A percentile compares a stretch with the other conserved stretches of the same genome.
These are phyloP conservation scores for Cryphonectria naterciae DNA, from an alignment of 2,329 filamentous ascomycete genomes.

Conservation along the genomic window DNA sequence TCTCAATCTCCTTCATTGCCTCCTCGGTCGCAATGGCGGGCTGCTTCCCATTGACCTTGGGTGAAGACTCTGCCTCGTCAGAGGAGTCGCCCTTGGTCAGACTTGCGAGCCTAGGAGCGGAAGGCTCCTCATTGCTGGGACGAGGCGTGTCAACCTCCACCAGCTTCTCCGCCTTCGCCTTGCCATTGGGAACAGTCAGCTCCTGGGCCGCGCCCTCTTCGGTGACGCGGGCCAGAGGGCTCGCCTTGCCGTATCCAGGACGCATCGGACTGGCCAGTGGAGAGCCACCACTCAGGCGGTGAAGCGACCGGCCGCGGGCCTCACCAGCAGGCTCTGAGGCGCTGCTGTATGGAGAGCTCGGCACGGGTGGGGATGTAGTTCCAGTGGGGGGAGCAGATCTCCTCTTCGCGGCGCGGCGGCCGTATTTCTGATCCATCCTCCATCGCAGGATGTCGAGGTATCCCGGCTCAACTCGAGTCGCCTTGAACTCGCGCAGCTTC, in stretches of 20 bases:
- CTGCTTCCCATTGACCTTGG: slow-evolving; percentile 50
- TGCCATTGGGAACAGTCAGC: slow-evolving; percentile 38
- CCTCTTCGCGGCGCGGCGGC: slow-evolving; percentile 63
- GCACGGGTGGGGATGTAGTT: slow-evolving; percentile 50
- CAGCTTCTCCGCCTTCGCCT: slow-evolving; percentile 52
- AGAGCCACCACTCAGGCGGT: slow-evolving; percentile 68
- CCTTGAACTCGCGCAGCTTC: slow-evolving; percentile 90
- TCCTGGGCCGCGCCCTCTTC: slow-evolving; percentile 63
- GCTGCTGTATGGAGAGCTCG: slow-evolving; percentile 66
- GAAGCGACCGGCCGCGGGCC: slow-evolving; percentile 71
- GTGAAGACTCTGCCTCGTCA: slow-evolving; percentile 42
- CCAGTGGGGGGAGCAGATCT: slow-evolving; percentile 52
- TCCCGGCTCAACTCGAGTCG: slow-evolving; percentile 82
- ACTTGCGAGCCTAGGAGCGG: slow-evolving; percentile 38
- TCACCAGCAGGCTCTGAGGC: slow-evolving; percentile 64
- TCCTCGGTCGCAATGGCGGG: slow-evolving; percentile 49
- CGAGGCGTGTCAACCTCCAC: slow-evolving; percentile 61
- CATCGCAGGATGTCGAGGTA: slow-evolving; percentile 96
- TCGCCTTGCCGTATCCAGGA: slow-evolving; percentile 68
- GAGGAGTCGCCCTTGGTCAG: slow-evolving; percentile 39
- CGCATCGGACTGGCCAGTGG: slow-evolving; percentile 67
- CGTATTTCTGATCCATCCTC: slow-evolving; percentile 95
- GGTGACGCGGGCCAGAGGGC: slow-evolving; percentile 73
- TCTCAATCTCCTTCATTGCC: slow-evolving; percentile 66
- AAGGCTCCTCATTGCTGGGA: slow-evolving; percentile 49